These are phyloP conservation scores for Candida dajiaensis DNA, from an alignment of 805 yeast genomes.

Conservation along the genomic window DNA sequence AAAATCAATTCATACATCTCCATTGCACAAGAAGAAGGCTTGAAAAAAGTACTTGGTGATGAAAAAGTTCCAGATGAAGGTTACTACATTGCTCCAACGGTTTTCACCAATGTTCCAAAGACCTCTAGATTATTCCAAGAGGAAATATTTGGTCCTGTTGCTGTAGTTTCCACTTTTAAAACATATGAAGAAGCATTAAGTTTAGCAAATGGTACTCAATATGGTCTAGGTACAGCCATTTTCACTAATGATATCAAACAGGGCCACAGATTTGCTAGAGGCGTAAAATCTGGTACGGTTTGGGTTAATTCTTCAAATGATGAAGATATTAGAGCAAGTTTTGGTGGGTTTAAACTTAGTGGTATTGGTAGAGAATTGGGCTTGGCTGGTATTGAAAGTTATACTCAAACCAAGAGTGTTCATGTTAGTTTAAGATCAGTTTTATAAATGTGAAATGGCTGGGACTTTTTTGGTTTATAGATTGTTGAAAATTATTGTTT, in stretches of 20 bases:
- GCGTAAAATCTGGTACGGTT: constrained; percentile 60
- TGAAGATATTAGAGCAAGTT: constrained; percentile 60
- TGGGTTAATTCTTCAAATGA: constrained; percentile 69
- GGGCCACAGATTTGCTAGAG: constrained; percentile 59
- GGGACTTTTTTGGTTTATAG: background rate
- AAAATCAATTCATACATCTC: constrained; percentile 41
- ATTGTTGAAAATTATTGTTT: too few relatives aligned
- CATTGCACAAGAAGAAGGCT: constrained; percentile 46
- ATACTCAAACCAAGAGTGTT: constrained; percentile 72
- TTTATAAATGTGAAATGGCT: background rate
- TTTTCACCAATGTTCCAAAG: constrained; percentile 65
- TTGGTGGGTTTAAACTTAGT: constrained; percentile 75
- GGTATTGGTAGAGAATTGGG: constrained; percentile 84
- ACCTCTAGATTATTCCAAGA: constrained; percentile 63
- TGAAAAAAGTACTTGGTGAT: constrained; percentile 37
- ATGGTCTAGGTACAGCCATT: constrained; percentile 80
- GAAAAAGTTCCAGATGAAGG: constrained; percentile 38
- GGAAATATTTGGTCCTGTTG: constrained; percentile 89
- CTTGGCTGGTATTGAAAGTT: constrained; percentile 60
- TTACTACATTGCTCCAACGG: constrained; percentile 67
- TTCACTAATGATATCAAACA: constrained; percentile 62
- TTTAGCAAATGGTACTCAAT: constrained; percentile 65
- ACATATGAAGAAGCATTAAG: constrained; percentile 62
- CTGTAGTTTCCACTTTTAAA: constrained; percentile 56
- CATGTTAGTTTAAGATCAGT: constrained; percentile 35